Percentiles rank a stretch among this genome's conserved stretches.
Evolutionary conservation across 257 asterid species (phyloP).

Genomic region (Avicennia marina): DNA sequence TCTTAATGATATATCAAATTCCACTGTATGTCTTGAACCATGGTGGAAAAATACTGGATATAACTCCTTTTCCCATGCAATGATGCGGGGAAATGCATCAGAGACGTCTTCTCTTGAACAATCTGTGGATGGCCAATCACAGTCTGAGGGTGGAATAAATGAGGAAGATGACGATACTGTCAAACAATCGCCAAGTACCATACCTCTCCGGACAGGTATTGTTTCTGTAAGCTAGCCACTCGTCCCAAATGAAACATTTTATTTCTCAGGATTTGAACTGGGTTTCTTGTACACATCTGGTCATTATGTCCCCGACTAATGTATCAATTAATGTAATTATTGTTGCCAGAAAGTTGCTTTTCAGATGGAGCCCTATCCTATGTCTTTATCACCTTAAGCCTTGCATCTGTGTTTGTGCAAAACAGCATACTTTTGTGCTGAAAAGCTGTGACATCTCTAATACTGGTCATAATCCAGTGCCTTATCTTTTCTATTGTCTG

Average conservation of each 20-base stretch:
- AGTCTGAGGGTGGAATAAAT: conserved; percentile 54
- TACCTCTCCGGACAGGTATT: conserved; percentile 44
- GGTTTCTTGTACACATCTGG: too few species aligned
- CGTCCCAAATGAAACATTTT: neutral
- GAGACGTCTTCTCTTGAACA: conserved; percentile 75
- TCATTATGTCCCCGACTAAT: too few species aligned
- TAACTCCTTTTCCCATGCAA: conserved; percentile 35
- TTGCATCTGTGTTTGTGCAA: too few species aligned
- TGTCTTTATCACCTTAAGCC: too few species aligned
- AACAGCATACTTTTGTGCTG: too few species aligned
- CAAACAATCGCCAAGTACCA: conserved; percentile 44
- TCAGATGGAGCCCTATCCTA: too few species aligned
- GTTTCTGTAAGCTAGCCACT: conserved; percentile 7
- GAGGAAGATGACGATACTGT: conserved; percentile 53
- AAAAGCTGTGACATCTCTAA: too few species aligned
- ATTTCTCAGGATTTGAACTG: neutral
- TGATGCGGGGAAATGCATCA: conserved; percentile 51
- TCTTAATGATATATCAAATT: conserved; percentile 28
- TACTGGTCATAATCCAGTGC: too few species aligned
- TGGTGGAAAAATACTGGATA: conserved; percentile 51
- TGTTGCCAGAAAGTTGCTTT: too few species aligned
- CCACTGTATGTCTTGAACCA: conserved; percentile 39
- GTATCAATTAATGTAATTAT: too few species aligned
- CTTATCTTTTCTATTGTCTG: too few species aligned
- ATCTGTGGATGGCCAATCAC: conserved; percentile 66